Percentiles rank a stretch among this genome's conserved stretches.
Evolutionary conservation across 306 rosid genomes (phyloP).

Genomic region (Cicer cuneatum): DNA sequence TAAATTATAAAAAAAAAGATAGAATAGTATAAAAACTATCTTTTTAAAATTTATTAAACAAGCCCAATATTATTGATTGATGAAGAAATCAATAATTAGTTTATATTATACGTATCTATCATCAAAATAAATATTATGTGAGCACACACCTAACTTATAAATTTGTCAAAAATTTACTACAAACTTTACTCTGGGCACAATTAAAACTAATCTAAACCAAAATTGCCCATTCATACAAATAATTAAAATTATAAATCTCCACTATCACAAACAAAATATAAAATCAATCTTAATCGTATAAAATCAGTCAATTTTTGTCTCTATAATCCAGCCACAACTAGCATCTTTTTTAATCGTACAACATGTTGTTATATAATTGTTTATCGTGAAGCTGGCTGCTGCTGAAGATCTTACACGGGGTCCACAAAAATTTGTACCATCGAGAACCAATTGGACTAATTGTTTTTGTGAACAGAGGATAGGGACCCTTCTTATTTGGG

Average conservation of each 20-base stretch:
- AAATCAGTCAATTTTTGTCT: slow-evolving; percentile 7
- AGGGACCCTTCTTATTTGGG: slow-evolving; percentile 48
- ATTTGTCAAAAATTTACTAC: neutral
- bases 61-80: too few species aligned
- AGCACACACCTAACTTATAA: neutral
- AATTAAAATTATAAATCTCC: neutral
- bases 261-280: neutral
- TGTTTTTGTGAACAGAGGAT: slow-evolving; percentile 41
- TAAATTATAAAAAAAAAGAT: too few species aligned
- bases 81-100: too few species aligned
- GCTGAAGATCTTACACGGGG: slow-evolving; percentile 41
- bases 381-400: neutral
- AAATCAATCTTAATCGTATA: neutral
- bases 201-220: neutral
- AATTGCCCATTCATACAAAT: neutral
- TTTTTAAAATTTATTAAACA: too few species aligned
- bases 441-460: slow-evolving; percentile 41
- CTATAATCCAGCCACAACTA: neutral
- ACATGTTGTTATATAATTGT: neutral
- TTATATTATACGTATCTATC: neutral
- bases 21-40: too few species aligned
- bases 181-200: neutral
- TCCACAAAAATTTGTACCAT: slow-evolving; percentile 50
- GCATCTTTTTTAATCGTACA: neutral
- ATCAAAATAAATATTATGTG: neutral